These are phyloP conservation scores for Sanghuangporus baumii DNA, from an alignment of 1,284 basidiomycete species.

Conservation along the genomic window DNA sequence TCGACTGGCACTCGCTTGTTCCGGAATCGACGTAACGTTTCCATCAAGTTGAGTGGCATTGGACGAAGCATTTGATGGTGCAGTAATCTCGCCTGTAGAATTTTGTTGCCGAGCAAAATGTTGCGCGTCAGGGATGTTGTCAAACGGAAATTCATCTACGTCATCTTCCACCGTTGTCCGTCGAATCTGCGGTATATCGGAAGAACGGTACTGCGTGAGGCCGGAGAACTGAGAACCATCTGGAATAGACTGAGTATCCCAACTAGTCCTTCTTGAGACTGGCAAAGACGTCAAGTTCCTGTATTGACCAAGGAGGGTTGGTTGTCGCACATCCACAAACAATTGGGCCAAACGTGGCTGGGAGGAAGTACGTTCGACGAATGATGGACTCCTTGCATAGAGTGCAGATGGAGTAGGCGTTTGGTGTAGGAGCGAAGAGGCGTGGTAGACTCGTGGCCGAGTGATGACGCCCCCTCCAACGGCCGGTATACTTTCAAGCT, in stretches of 20 bases:
- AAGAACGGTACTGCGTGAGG: not conserved
- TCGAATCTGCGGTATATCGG: not conserved
- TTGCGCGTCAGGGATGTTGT: not conserved
- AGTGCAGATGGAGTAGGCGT: not conserved
- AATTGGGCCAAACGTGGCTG: slow-evolving; percentile 9
- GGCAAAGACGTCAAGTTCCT: not conserved
- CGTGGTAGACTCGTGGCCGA: slow-evolving; percentile 56
- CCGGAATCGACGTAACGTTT: slow-evolving; percentile 23
- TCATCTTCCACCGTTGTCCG: slow-evolving; percentile 8
- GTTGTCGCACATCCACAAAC: slow-evolving; percentile 7
- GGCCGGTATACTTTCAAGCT: slow-evolving; percentile 46
- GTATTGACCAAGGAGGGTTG: not conserved
- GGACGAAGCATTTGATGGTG: slow-evolving; percentile 27
- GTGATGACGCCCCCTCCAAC: slow-evolving; percentile 63
- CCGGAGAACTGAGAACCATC: not conserved
- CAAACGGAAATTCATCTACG: slow-evolving; percentile 12
- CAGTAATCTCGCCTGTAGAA: slow-evolving; percentile 16
- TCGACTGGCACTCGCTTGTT: slow-evolving; percentile 28
- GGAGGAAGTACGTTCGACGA: slow-evolving; percentile 21
- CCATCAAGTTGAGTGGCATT: slow-evolving; percentile 24
- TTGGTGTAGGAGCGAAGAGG: slow-evolving; percentile 25
- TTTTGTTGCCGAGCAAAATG: slow-evolving; percentile 2
- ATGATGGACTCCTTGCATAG: not conserved
- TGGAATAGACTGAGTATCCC: slow-evolving; percentile 7
- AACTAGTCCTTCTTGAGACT: slow-evolving; percentile 1